Evolutionary conservation across 371 early-diverging fungal genomes (phyloP), one percentile per base, ranked within the genome.

Genomic region (Lichtheimia hyalospora): DNA sequence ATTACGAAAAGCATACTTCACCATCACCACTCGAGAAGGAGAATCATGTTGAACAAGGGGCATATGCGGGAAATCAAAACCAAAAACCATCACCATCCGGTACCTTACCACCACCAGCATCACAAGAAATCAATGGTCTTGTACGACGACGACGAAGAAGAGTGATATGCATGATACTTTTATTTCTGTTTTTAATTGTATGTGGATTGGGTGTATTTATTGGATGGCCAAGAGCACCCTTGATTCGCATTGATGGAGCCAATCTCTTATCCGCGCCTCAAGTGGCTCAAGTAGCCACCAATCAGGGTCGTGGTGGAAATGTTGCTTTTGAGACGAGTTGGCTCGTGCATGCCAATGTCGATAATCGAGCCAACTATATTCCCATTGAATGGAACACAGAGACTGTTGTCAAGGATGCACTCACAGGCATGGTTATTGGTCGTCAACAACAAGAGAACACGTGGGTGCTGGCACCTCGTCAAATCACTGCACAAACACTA

Each of bases 241-340:
- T 73, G 20, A 59, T 73, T 40, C 64, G 73, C 27, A 67, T 73
- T 27, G 70, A 73, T 46, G 67, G 69, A 24, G 73, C 70, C 5
- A 51, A 44, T 2, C 40, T 56, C 7, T 52, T 64, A 27, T 24
- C 28, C 4, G 15, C 49, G 25, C 62, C 69, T 2, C 61, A 54
- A 10, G 59, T 62, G 23, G 50, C 51, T 12, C 53, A 52, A 13
- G 34, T 34, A 2, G 8, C 34, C 34, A 34, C 34, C 34, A 34
- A 34, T 8, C 34, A 34, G 34, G 34, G 34, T 10, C 34, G 34
- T 34, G 34, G 34, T 6, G 34, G 34, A 0, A 67, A 70, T 57
- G 65, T 70, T 18, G 56, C 63, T 3, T 73, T 70, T 58, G 62
- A 67, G 43, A 67, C 59, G 21, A 52, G 54, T 24, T 75, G 75